These are phyloP conservation scores for Plasmodium inui DNA, from an alignment of 169 alveolate genomes.

Conservation along the genomic window DNA sequence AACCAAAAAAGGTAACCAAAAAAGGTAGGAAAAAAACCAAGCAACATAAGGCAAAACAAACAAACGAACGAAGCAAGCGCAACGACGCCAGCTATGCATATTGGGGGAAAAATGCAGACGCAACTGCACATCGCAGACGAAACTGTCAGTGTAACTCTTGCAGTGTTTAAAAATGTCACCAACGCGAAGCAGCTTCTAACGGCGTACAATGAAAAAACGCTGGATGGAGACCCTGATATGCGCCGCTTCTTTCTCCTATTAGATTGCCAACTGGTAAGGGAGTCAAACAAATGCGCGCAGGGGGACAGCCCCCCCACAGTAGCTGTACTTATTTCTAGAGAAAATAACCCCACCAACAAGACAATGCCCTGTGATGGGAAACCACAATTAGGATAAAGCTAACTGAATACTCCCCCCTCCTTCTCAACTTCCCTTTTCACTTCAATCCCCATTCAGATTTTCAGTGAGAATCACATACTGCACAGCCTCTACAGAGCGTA, in stretches of 20 bases:
- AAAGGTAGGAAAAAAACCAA: neutral
- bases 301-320: neutral
- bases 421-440: neutral
- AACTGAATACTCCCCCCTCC: neutral
- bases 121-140: slow-evolving; percentile 31
- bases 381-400: neutral
- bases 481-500: slow-evolving; percentile 62
- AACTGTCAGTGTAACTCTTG: slow-evolving; percentile 21
- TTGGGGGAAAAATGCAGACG: neutral
- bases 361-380: neutral
- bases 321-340: neutral
- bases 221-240: neutral
- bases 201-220: slow-evolving; percentile 7
- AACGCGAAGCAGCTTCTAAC: slow-evolving; percentile 21
- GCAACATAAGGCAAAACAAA: neutral
- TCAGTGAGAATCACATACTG: slow-evolving; percentile 39
- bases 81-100: neutral
- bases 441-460: slow-evolving; percentile 12
- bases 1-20: too few species aligned
- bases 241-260: slow-evolving; percentile 38
- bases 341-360: neutral
- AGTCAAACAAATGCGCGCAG: neutral
- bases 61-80: neutral
- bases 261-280: slow-evolving; percentile 34
- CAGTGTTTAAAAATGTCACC: slow-evolving; percentile 64